A percentile compares a stretch with the other conserved stretches of the same genome.
phyloP scores from a whole-genome alignment of 306 rosid genomes.

The Casuarina glauca region DNA sequence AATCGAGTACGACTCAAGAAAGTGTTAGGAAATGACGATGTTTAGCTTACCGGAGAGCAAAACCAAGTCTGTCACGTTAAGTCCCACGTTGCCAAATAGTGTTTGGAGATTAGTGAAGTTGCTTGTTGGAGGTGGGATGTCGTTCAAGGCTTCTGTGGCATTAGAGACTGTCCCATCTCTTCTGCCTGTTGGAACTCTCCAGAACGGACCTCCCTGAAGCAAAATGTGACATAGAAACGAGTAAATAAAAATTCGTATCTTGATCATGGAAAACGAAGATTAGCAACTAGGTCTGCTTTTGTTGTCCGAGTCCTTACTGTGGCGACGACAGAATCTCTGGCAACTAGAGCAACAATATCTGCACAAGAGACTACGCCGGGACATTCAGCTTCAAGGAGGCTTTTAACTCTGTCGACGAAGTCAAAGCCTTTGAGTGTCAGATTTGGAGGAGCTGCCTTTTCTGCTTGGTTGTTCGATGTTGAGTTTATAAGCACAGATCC shows the following conservation, averaged over 20 bases:
- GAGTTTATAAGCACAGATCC: slow-evolving; percentile 83
- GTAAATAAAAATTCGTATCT: slow-evolving; percentile 12
- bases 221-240: background rate
- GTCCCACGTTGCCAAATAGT: slow-evolving; percentile 61
- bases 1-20: background rate
- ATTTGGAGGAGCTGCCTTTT: slow-evolving; percentile 67
- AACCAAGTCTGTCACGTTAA: slow-evolving; percentile 71
- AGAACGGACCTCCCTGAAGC: slow-evolving; percentile 84
- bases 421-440: slow-evolving; percentile 76
- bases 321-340: slow-evolving; percentile 73
- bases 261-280: background rate
- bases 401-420: slow-evolving; percentile 83
- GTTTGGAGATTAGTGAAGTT: slow-evolving; percentile 66
- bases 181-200: slow-evolving; percentile 95
- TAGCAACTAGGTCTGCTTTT: background rate
- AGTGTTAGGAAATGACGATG: slow-evolving; percentile 10
- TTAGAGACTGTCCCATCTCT: slow-evolving; percentile 79
- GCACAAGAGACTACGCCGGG: slow-evolving; percentile 93
- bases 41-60: slow-evolving; percentile 64
- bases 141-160: slow-evolving; percentile 45
- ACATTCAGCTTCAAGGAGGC: slow-evolving; percentile 77
- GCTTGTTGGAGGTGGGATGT: slow-evolving; percentile 63
- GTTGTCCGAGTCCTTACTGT: slow-evolving; percentile 52
- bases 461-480: slow-evolving; percentile 55
- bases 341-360: slow-evolving; percentile 59